Conservation (phyloP, 2,329 filamentous ascomycete genomes). For the Zymoseptoria pseudotritici region DNA sequence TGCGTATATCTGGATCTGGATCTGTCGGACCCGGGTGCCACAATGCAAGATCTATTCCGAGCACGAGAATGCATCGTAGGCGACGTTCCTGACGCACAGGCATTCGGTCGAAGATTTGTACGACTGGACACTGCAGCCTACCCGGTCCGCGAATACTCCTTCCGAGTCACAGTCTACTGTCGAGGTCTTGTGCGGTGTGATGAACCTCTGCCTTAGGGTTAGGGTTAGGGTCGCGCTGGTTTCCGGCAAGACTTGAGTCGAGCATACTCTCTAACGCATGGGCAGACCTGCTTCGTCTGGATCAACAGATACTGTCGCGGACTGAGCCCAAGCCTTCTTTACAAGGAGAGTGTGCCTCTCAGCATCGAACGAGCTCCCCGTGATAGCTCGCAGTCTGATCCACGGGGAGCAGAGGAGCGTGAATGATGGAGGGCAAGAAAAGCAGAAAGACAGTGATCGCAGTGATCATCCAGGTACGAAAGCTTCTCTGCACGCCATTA, state of each 20-base stretch:
- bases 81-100: too few species aligned
- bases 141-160: neutral
- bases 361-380: too few species aligned
- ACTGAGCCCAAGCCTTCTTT: too few species aligned
- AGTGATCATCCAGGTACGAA: neutral
- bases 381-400: too few species aligned
- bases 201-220: neutral
- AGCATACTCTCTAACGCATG: neutral
- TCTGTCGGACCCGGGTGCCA: neutral
- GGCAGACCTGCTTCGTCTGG: neutral
- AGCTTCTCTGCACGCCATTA: neutral
- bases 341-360: too few species aligned
- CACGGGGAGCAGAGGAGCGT: neutral
- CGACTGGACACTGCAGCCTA: too few species aligned
- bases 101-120: too few species aligned
- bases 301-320: too few species aligned
- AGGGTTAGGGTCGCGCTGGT: neutral
- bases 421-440: neutral
- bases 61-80: neutral
- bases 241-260: too few species aligned
- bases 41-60: neutral
- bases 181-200: neutral
- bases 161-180: neutral
- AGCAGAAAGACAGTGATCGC: neutral
- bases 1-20: neutral